phyloP scores from a whole-genome alignment of 352 stramenopile species.

The Stephanocyclus meneghinianus region DNA sequence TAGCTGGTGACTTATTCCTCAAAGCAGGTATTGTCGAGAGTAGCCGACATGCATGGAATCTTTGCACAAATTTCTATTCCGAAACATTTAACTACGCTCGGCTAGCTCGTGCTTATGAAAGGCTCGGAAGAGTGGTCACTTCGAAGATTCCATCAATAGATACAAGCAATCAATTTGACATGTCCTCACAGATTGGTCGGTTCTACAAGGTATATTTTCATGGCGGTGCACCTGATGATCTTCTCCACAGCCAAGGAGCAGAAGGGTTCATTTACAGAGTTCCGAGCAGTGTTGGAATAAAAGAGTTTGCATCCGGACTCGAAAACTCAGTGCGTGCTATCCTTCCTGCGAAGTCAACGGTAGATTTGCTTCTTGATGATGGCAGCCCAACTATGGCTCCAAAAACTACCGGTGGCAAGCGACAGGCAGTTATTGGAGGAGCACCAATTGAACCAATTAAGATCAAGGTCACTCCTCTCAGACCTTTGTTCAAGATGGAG shows the following conservation, averaged over 20 bases:
- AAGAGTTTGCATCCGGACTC: slow-evolving; percentile 73
- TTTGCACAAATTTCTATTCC: slow-evolving; percentile 80
- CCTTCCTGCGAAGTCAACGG: slow-evolving; percentile 73
- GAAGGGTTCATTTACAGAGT: slow-evolving; percentile 81
- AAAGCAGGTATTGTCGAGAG: slow-evolving; percentile 80
- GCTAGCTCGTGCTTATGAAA: slow-evolving; percentile 70
- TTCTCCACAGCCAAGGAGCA: slow-evolving; percentile 62
- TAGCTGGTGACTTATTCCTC: slow-evolving; percentile 77
- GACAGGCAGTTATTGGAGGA: slow-evolving; percentile 58
- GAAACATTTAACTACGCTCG: slow-evolving; percentile 81
- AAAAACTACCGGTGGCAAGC: slow-evolving; percentile 45
- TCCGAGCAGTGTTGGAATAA: slow-evolving; percentile 61
- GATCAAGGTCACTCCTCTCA: slow-evolving; percentile 82
- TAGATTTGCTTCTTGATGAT: slow-evolving; percentile 79
- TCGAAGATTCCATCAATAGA: slow-evolving; percentile 76
- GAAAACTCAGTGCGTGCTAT: slow-evolving; percentile 72
- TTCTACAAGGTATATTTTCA: slow-evolving; percentile 86
- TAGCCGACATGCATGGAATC: slow-evolving; percentile 71
- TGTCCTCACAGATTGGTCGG: slow-evolving; percentile 72
- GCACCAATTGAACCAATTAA: slow-evolving; percentile 72
- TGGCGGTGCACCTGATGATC: slow-evolving; percentile 81
- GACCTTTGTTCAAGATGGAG: slow-evolving; percentile 67
- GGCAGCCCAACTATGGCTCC: slow-evolving; percentile 58
- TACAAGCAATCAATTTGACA: slow-evolving; percentile 68
- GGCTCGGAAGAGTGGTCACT: slow-evolving; percentile 70